Evolutionary conservation across 2,329 filamentous ascomycete species (phyloP).

Genomic region (Fusarium mangiferae): DNA sequence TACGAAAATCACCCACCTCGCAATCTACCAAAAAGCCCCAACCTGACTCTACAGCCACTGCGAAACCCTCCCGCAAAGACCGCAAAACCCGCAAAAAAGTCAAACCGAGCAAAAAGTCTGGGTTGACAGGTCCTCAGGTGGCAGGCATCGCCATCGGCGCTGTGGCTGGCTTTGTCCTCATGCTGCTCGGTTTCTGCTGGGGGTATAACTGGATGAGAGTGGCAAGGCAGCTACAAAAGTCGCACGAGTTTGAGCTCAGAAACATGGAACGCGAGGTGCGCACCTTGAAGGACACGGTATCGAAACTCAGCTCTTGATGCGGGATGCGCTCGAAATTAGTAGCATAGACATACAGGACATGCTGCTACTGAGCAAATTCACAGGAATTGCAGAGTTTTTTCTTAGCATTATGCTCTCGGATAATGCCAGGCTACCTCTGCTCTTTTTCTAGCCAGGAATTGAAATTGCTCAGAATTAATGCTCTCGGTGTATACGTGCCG

Average conservation of each 20-base stretch:
- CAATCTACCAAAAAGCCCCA: no score
- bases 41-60: background rate
- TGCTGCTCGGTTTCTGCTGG: background rate
- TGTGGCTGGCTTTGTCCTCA: background rate
- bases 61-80: accelerated
- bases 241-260: background rate
- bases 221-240: background rate
- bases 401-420: background rate
- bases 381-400: accelerated
- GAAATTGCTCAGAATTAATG: no score
- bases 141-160: background rate
- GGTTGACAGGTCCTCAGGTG: background rate
- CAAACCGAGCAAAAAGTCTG: background rate
- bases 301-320: background rate
- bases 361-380: background rate
- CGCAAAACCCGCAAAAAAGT: background rate
- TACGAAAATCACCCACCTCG: background rate
- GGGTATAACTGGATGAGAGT: background rate
- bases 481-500: background rate
- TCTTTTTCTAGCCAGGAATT: no score
- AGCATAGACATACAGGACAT: background rate
- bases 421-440: no score
- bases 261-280: background rate
- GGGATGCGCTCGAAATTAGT: background rate
- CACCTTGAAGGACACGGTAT: background rate